Evolutionary conservation across 2,329 filamentous ascomycete genomes (phyloP), one percentile per base, ranked within the genome.

Genomic region (Exophiala viscosa): DNA sequence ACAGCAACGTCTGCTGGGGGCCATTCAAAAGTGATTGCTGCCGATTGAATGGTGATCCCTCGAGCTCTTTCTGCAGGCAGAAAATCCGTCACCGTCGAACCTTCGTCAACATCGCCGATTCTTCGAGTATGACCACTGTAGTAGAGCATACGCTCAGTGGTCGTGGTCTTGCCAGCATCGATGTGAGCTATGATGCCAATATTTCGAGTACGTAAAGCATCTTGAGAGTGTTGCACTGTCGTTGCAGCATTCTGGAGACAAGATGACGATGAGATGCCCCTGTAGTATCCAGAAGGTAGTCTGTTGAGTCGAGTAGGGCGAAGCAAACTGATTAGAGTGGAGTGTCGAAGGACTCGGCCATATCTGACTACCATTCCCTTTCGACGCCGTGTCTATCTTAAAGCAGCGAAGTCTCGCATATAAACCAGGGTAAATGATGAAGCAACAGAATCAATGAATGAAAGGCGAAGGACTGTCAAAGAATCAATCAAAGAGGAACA

Each of bases 111-210:
- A 70, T 96, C 91, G 73, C 93, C 93, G 65, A 96, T 84, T 69
- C 91, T 80, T 60, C 88, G 80, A 8, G 91, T 95, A 57, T 91
- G 85, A 44, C 93, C 92, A 68, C 90, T 95, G 66, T 96, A 96
- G 67, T 90, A 97, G 65, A 99, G 86, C 92, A 97, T 97, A 53
- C 93, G 90, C 82, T 99, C 93, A 3, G 93, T 97, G 0, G 93
- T 99, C 0, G 93, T 97, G 1, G 93, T 99, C 77, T 99, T 99
- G 7, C 93, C 93, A 51, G 93, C 93, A 83, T 97, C 93, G 60
- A 99, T 96, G 70, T 99, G 93, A 54, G 93, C 93, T 69, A 99
- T 96, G 62, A 99, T 97, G 57, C 93, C 93, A 67, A 99, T 96
- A 67, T 99, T 99, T 62, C 92, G 81, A 46, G 91, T 93, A 63